Conservation (phyloP, 192 early-diverging fungal genomes). For the Coemansia sp. region DNA sequence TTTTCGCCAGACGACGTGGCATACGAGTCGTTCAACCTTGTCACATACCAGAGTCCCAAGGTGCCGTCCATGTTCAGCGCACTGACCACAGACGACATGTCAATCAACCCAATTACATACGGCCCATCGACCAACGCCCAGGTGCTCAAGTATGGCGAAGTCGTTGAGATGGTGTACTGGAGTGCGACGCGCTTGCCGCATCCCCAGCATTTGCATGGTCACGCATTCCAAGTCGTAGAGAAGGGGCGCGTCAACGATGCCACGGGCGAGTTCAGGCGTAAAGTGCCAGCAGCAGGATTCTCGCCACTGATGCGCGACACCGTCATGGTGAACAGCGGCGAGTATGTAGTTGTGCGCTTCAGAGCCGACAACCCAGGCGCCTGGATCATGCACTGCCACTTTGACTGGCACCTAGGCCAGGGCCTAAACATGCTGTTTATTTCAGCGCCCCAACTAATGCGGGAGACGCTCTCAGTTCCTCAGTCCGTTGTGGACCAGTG, state of each 20-base stretch:
- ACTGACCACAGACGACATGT: constrained; percentile 54
- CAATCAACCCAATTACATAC: constrained; percentile 57
- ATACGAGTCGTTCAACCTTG: constrained; percentile 71
- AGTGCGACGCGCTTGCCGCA: constrained; percentile 67
- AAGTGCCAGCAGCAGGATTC: constrained; percentile 1
- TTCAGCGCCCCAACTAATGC: constrained; percentile 25
- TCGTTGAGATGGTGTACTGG: constrained; percentile 67
- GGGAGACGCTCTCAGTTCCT: constrained; percentile 9
- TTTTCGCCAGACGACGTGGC: constrained; percentile 61
- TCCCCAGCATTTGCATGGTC: constrained; percentile 80
- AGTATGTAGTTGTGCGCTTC: constrained; percentile 71
- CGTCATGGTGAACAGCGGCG: constrained; percentile 56
- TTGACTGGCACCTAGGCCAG: constrained; percentile 56
- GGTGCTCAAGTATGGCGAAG: constrained; percentile 59
- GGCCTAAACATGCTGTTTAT: constrained; percentile 67
- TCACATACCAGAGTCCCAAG: constrained; percentile 57
- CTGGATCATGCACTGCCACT: constrained; percentile 86
- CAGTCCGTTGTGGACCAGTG: constrained; percentile 32
- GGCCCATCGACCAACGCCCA: constrained; percentile 62
- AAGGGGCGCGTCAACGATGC: constrained; percentile 38
- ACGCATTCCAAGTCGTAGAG: constrained; percentile 75
- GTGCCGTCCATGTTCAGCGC: constrained; percentile 67
- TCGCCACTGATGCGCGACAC: constrained; percentile 56
- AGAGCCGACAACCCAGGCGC: constrained; percentile 78
- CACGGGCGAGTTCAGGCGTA: constrained; percentile 49